Base-by-base conservation (phyloP, 805 yeast genomes). In the Hanseniaspora nectarophila region DNA sequence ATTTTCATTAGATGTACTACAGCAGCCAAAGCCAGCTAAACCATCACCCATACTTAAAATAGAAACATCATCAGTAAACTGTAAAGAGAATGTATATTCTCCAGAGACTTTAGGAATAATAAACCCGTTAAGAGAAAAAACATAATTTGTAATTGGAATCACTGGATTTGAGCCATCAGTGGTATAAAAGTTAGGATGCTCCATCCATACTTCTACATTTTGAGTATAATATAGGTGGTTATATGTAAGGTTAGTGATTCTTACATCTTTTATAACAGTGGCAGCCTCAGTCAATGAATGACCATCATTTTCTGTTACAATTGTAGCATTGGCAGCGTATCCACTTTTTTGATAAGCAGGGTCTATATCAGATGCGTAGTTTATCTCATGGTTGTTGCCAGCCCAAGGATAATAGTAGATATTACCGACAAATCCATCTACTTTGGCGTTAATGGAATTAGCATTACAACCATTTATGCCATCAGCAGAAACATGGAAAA, bases 101-200 rank as follows among this genome's bases (percentile, higher is more conserved):
- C 52, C 52, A 8, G 45, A 20, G 4, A 23, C 18, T n/a, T 15
- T 15, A 23, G 52, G 52, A 32, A 48, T 23, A 28, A 48, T 24
- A 26, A 32, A 48, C 15, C 45, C 52, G 7, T 23, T 48, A 9
- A 33, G 18, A 9, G 33, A 24, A 26, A 48, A 40, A n/a, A 32
- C 46, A 32, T 23, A 48, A 26, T 48, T 48, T 5, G 45, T 9
- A 16, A 40, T 12, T 10, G 45, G 45, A 12, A 32, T 33, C 9
- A 15, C 4, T n/a, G 37, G 24, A 21, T 26, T 13, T 7, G 20
- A 16, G 20, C 45, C 52, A 32, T 39, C 35, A 15, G 2, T 20
- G 8, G 10, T 24, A 8, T 29, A 29, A 21, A 34, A 28, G 15
- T 20, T 20, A 7, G 42, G 26, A n/a, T 23, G 31, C 3, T 16